Evolutionary conservation across 148 eudicot genomes (phyloP).

Genomic region (Silene latifolia): DNA sequence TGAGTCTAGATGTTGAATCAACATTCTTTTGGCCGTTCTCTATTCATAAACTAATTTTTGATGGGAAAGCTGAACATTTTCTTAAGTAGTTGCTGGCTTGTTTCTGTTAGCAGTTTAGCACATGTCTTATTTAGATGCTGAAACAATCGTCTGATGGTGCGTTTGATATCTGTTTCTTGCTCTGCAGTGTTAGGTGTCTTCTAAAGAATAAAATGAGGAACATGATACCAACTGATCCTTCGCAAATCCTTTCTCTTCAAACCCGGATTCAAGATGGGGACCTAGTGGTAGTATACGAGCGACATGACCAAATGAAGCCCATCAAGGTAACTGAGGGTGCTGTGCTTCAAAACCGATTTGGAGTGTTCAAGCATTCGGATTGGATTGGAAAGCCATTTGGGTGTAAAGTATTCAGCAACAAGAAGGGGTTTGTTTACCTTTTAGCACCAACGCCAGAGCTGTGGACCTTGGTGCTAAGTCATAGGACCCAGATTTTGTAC

Average conservation of each 20-base stretch:
- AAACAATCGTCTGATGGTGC: background rate
- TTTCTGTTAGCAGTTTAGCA: background rate
- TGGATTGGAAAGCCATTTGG: conserved; percentile 92
- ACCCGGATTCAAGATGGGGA: conserved; percentile 62
- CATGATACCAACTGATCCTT: conserved; percentile 52
- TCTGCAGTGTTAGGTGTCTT: background rate
- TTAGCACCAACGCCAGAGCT: conserved; percentile 94
- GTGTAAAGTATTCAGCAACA: conserved; percentile 69
- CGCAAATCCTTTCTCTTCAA: conserved; percentile 45
- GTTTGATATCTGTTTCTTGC: background rate
- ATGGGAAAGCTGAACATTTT: background rate
- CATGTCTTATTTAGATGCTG: background rate
- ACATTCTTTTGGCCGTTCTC: too few species aligned
- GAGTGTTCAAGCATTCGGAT: conserved; percentile 68
- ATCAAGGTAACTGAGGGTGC: conserved; percentile 51
- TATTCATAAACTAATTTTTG: too few species aligned
- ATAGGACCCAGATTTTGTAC: conserved; percentile 90
- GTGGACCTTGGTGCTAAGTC: conserved; percentile 89
- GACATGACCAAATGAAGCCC: conserved; percentile 78
- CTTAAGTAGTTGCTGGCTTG: background rate
- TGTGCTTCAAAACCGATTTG: conserved; percentile 72
- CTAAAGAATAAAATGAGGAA: background rate
- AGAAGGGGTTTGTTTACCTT: conserved; percentile 78
- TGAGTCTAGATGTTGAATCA: too few species aligned
- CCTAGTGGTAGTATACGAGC: conserved; percentile 74